A percentile compares a stretch with the other conserved stretches of the same genome.
Conservation (phyloP, 768 basidiomycete genomes). For the Calvatia gigantea region DNA sequence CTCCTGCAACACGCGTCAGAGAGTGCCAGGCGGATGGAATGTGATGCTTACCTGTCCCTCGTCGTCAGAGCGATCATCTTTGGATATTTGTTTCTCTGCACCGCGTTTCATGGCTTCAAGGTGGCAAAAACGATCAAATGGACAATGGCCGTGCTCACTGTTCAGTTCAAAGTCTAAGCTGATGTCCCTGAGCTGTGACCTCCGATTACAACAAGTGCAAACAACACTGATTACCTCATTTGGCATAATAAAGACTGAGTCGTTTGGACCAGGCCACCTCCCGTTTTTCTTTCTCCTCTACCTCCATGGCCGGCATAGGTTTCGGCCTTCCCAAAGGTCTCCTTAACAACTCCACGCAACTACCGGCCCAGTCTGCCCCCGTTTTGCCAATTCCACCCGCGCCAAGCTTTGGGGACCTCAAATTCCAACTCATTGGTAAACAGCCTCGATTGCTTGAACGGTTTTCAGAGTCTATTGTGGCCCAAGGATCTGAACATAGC, state of each 20-base stretch:
- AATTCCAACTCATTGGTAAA: conserved; percentile 2
- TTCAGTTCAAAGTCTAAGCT: neutral
- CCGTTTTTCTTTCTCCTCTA: neutral
- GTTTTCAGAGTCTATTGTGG: neutral
- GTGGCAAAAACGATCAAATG: neutral
- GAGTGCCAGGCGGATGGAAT: neutral
- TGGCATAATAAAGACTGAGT: neutral
- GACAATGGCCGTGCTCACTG: neutral
- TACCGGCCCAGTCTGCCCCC: neutral
- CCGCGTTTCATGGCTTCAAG: conserved; percentile 55
- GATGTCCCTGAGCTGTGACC: neutral
- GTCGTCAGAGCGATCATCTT: conserved; percentile 43
- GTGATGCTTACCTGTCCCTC: conserved; percentile 26
- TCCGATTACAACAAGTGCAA: neutral
- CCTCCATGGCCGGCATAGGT: neutral
- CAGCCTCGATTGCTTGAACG: conserved; percentile 3
- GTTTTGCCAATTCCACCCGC: neutral
- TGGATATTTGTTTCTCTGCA: conserved; percentile 69
- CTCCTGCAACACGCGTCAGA: conserved; percentile 14
- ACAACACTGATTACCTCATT: neutral
- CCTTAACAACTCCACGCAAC: neutral
- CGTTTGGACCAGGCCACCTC: neutral
- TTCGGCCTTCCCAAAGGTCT: conserved; percentile 2
- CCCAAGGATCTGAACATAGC: neutral
- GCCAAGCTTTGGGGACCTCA: conserved; percentile 6